A percentile compares a stretch with the other conserved stretches of the same genome.
Evolutionary conservation across 1,284 basidiomycete genomes (phyloP).

Genomic region (Golubevia pallescens): DNA sequence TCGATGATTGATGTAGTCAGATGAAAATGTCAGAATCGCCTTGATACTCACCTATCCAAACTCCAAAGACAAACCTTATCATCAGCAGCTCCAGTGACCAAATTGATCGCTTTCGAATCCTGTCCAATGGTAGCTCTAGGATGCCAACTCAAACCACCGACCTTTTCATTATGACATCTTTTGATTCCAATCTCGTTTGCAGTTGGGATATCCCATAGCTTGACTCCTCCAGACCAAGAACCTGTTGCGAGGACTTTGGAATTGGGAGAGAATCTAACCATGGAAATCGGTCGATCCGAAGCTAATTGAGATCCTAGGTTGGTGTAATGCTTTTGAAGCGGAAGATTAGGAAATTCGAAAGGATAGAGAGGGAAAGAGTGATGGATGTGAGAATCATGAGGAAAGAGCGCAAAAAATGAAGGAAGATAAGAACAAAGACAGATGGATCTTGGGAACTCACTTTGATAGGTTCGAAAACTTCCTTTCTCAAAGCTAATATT

Average conservation of each 20-base stretch:
- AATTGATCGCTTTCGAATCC: slow-evolving; percentile 23
- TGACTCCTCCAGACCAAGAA: slow-evolving; percentile 55
- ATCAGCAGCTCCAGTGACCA: slow-evolving; percentile 55
- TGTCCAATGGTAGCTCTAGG: slow-evolving; percentile 49
- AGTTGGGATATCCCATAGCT: slow-evolving; percentile 53
- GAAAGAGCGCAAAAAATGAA: not conserved
- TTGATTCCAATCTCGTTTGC: slow-evolving; percentile 19
- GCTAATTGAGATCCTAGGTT: slow-evolving; percentile 59
- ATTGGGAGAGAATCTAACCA: slow-evolving; percentile 56
- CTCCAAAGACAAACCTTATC: slow-evolving; percentile 47
- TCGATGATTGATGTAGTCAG: no score
- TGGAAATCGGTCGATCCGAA: slow-evolving; percentile 50
- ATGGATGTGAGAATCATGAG: not conserved
- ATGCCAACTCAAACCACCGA: slow-evolving; percentile 60
- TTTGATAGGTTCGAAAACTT: slow-evolving; percentile 45
- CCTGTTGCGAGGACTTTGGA: slow-evolving; percentile 41
- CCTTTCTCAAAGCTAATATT: slow-evolving; percentile 33
- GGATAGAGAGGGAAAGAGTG: not conserved
- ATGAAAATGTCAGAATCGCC: not conserved
- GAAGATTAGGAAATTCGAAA: slow-evolving; percentile 1
- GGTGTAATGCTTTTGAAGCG: slow-evolving; percentile 21
- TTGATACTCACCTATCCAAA: slow-evolving; percentile 13
- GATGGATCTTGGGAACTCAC: not conserved
- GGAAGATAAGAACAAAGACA: not conserved
- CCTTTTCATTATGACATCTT: slow-evolving; percentile 49